These are phyloP conservation scores for Pichia sp. DNA, from an alignment of 1,139 yeast genomes.

Conservation along the genomic window DNA sequence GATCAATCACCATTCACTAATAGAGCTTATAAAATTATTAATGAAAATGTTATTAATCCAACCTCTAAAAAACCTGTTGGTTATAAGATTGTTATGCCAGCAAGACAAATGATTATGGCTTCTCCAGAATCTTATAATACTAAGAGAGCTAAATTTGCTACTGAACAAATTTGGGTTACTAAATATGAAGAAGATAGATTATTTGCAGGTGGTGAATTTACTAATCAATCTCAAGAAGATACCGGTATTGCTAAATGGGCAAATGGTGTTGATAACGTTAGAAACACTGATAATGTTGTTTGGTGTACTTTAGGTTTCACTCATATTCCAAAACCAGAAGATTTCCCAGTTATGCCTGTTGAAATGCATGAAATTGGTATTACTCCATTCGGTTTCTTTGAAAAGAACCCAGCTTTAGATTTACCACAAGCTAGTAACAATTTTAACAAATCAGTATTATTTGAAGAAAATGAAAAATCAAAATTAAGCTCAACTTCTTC, in stretches of 20 bases:
- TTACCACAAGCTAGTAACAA: conserved; percentile 67
- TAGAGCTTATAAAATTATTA: conserved; percentile 73
- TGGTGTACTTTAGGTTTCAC: conserved; percentile 89
- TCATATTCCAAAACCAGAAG: conserved; percentile 83
- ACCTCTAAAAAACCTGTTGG: conserved; percentile 74
- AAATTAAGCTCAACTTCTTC: conserved; percentile 13
- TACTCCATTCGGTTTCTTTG: conserved; percentile 73
- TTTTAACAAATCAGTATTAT: conserved; percentile 63
- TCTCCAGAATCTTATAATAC: conserved; percentile 54
- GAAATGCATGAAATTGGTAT: conserved; percentile 67
- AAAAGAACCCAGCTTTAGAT: conserved; percentile 77
- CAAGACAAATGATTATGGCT: conserved; percentile 71
- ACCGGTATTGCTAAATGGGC: conserved; percentile 62
- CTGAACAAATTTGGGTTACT: conserved; percentile 73
- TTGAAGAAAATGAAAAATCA: conserved; percentile 19
- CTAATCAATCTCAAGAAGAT: conserved; percentile 64
- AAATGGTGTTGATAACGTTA: conserved; percentile 57
- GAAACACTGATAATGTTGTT: conserved; percentile 75
- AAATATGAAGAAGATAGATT: conserved; percentile 63
- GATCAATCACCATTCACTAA: conserved; percentile 74
- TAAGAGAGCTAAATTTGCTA: conserved; percentile 65
- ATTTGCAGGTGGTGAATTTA: conserved; percentile 74
- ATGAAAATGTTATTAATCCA: conserved; percentile 73
- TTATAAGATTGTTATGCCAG: conserved; percentile 73
- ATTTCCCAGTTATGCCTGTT: conserved; percentile 91